Evolutionary conservation across 106 monocot genomes (phyloP).

Genomic region (Phalaenopsis equestris): DNA sequence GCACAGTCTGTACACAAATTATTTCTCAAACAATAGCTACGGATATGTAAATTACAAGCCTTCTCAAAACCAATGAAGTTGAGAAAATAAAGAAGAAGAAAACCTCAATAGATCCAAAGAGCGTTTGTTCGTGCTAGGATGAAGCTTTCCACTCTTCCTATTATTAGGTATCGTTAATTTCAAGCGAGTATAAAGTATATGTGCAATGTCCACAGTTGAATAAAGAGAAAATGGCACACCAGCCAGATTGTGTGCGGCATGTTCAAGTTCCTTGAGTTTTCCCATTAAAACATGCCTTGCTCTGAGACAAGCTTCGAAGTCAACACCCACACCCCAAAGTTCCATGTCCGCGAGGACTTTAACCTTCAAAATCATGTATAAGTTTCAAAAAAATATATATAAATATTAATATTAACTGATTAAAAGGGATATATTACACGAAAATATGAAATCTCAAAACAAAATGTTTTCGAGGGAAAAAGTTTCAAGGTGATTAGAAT

Average conservation of each 20-base stretch:
- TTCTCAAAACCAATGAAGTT: background rate
- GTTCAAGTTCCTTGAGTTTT: slow-evolving; percentile 89
- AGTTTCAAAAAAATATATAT: background rate
- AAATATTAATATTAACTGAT: background rate
- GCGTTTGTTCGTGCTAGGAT: slow-evolving; percentile 92
- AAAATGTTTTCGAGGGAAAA: background rate
- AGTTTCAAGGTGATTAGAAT: background rate
- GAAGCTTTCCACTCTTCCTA: slow-evolving; percentile 70
- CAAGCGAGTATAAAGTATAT: slow-evolving; percentile 67
- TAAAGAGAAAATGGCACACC: slow-evolving; percentile 79
- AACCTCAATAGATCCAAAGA: slow-evolving; percentile 77
- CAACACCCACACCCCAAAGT: slow-evolving; percentile 85
- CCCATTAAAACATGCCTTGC: slow-evolving; percentile 62
- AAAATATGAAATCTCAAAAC: background rate
- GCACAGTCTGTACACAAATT: background rate
- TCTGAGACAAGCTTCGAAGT: slow-evolving; percentile 77
- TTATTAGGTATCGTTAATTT: slow-evolving; percentile 73
- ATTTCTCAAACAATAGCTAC: background rate
- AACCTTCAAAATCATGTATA: slow-evolving; percentile 32
- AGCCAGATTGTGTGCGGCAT: slow-evolving; percentile 66
- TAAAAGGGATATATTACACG: background rate
- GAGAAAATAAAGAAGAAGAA: background rate
- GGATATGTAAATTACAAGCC: background rate
- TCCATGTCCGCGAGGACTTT: slow-evolving; percentile 94
- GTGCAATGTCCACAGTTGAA: slow-evolving; percentile 82